Base-by-base conservation (phyloP, 345 rosid species). In the Kandelia obovata region DNA sequence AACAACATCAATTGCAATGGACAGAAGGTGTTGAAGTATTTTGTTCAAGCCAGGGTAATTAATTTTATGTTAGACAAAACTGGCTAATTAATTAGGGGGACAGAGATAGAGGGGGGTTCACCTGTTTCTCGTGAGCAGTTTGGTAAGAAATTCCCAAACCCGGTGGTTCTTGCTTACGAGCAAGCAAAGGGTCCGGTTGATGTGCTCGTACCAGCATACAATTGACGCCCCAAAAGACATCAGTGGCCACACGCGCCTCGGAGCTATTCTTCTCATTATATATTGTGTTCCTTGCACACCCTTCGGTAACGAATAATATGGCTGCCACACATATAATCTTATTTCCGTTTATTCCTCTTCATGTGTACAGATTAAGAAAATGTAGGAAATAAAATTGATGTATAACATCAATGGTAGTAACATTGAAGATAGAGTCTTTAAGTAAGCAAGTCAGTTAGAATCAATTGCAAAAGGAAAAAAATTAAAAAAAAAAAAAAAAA, bases 161-260 rank as follows among this genome's bases (percentile, higher is more conserved):
- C 96, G 86, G 72, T 96, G 99, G 73, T 96, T 87, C 82, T 92
- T 96, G 88, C 97, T 84, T 9, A 92, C 82, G 17, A 96, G 82
- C 63, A 96, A 78, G 84, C 97, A 90, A 55, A 90, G 72, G 31
- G 98, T 89, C 72, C 98, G 84, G 62, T 84, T 75, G 59, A 96
- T 80, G 74, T 96, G 99, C 85, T 96, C 99, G 62, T 96, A 96
- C 98, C 99, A 92, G 78, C 96, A 85, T 25, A 87, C 97, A 37
- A 96, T 75, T 5, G 99, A 96, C 27, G 98, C 86, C 15, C 90
- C 96, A 49, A 96, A 92, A 10, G 91, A 84, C 61, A 92, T 87
- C 5, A 77, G 76, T 32, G 99, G 99, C 97, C 99, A 96, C 62
- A 96, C 90, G 13, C 82, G 87, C 72, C 94, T 72, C 7, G 98